phyloP scores from a whole-genome alignment of 495 filamentous ascomycete genomes.

The Thermochaetoides thermophila region DNA sequence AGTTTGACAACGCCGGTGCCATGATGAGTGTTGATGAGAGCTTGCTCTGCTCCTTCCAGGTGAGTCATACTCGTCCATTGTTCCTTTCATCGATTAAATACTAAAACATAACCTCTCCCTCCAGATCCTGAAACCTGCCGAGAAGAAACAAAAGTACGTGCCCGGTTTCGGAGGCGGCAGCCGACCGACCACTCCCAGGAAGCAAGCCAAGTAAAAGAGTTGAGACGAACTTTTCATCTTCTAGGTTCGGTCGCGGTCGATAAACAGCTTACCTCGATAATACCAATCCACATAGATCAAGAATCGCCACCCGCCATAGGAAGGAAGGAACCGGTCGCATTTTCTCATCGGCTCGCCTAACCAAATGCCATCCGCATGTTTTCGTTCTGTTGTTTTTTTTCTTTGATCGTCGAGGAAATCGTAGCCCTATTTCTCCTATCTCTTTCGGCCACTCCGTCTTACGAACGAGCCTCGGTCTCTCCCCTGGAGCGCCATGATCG shows the following conservation, averaged over 20 bases:
- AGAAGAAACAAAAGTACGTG: slow-evolving; percentile 99
- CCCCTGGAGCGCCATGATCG: slow-evolving; percentile 1
- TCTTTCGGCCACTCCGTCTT: slow-evolving; percentile 12
- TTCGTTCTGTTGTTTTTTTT: too few relatives aligned
- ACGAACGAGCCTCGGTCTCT: slow-evolving; percentile 6
- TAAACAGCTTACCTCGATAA: too few relatives aligned
- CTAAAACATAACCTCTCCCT: slow-evolving; percentile 11
- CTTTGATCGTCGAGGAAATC: slow-evolving; percentile 12
- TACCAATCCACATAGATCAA: too few relatives aligned
- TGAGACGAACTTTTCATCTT: slow-evolving; percentile 70
- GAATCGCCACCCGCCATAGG: too few relatives aligned
- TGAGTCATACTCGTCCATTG: slow-evolving; percentile 27
- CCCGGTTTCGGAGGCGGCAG: slow-evolving; percentile 67
- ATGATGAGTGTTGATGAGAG: slow-evolving; percentile 99
- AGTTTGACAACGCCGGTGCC: slow-evolving; percentile 97
- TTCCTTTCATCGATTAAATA: neutral
- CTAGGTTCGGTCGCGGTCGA: slow-evolving; percentile 86
- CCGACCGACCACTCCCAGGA: slow-evolving; percentile 78
- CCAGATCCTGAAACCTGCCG: slow-evolving; percentile 96
- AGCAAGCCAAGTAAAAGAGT: slow-evolving; percentile 68
- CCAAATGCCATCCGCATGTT: too few relatives aligned
- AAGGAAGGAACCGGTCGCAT: slow-evolving; percentile 6
- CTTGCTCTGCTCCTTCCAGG: slow-evolving; percentile 97
- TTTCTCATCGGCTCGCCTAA: slow-evolving; percentile 9
- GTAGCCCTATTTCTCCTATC: slow-evolving; percentile 6